Evolutionary conservation across 2,329 filamentous ascomycete genomes (phyloP).

Genomic region (Whalleya microplaca): DNA sequence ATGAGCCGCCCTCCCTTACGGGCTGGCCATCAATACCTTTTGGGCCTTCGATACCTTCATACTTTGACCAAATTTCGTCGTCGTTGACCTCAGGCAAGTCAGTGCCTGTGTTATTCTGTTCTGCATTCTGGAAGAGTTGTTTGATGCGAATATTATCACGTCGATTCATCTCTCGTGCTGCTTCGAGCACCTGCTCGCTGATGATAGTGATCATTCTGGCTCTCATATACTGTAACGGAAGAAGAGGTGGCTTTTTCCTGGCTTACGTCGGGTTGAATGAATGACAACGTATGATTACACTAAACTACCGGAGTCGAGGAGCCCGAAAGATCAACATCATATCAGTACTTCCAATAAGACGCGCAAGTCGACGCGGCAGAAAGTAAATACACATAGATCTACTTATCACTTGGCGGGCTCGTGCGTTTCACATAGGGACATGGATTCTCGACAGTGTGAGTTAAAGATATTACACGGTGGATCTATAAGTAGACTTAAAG

Average conservation of each 20-base stretch:
- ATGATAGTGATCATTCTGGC: conserved; percentile 12
- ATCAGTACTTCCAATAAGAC: too few species aligned
- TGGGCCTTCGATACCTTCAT: conserved; percentile 9
- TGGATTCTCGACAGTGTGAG: too few species aligned
- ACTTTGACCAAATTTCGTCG: conserved; percentile 15
- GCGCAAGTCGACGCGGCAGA: too few species aligned
- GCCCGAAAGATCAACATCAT: too few species aligned
- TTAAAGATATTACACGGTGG: too few species aligned
- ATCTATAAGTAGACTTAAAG: too few species aligned
- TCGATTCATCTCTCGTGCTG: conserved; percentile 18
- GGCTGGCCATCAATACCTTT: conserved; percentile 7
- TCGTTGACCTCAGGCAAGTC: conserved; percentile 2
- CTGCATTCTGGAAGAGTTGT: background rate
- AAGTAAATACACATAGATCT: too few species aligned
- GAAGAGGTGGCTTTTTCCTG: background rate
- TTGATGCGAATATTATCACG: conserved; percentile 12
- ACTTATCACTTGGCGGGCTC: too few species aligned
- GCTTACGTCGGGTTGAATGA: background rate
- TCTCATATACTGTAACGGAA: background rate
- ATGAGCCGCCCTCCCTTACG: conserved; percentile 9
- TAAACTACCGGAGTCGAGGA: too few species aligned
- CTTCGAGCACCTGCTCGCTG: conserved; percentile 14
- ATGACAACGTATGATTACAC: background rate
- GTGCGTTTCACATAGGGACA: too few species aligned
- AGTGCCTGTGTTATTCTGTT: background rate